These are phyloP conservation scores for Hypoxylon sp. DNA, from an alignment of 2,329 filamentous ascomycete genomes.

Conservation along the genomic window DNA sequence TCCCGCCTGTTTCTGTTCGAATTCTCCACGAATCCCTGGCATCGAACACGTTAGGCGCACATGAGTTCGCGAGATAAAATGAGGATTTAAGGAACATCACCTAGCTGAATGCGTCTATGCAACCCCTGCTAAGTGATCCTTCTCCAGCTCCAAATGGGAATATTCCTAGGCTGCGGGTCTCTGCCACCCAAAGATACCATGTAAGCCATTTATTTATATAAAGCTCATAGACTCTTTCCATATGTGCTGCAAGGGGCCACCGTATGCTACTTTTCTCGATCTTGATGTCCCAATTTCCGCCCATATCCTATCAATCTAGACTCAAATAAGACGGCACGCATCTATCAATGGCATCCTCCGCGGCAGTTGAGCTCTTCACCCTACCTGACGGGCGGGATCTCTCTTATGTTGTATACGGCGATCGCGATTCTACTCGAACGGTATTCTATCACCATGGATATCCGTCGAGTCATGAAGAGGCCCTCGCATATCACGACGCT, in stretches of 20 bases:
- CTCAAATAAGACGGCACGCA: not conserved
- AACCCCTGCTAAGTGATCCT: not conserved
- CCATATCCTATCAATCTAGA: not conserved
- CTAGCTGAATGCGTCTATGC: not conserved
- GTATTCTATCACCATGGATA: conserved; percentile 54
- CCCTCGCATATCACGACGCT: conserved; percentile 15
- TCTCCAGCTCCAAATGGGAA: not conserved
- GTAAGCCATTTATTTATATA: no score
- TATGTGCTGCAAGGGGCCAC: no score
- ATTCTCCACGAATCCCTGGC: not conserved
- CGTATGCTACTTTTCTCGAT: not conserved
- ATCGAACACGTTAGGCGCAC: conserved; percentile 1
- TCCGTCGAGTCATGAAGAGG: conserved; percentile 53
- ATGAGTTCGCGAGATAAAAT: conserved; percentile 4
- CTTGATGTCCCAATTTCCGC: not conserved
- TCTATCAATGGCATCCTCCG: conserved; percentile 2
- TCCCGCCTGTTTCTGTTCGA: conserved; percentile 15
- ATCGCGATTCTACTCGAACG: conserved; percentile 26
- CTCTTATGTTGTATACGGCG: conserved; percentile 52
- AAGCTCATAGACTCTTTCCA: no score
- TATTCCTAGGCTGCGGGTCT: not conserved
- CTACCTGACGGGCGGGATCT: conserved; percentile 51
- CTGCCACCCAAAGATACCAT: no score
- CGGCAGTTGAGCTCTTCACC: conserved; percentile 28
- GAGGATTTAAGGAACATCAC: not conserved